Evolutionary conservation across 805 yeast species (phyloP).

Genomic region (Cyberlindnera maclurae): DNA sequence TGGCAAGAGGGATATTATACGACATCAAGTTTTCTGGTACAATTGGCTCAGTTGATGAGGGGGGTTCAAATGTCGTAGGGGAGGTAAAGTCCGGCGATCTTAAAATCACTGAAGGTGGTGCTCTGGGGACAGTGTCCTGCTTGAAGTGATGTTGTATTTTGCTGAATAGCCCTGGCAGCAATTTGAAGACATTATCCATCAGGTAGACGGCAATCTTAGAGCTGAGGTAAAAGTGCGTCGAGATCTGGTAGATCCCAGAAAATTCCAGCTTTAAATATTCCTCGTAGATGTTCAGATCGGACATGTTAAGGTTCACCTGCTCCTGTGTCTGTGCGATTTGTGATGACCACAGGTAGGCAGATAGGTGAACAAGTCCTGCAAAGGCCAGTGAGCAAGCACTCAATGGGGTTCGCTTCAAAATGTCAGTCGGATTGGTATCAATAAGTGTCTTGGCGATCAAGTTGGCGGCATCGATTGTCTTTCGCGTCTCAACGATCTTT

Average conservation of each 20-base stretch:
- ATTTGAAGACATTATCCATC: conserved; percentile 36
- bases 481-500: conserved; percentile 44
- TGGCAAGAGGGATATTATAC: conserved; percentile 9
- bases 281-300: conserved; percentile 36
- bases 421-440: conserved; percentile 39
- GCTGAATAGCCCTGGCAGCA: conserved; percentile 34
- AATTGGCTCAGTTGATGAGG: background rate
- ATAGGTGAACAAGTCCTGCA: conserved; percentile 43
- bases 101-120: conserved; percentile 3
- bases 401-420: conserved; percentile 41
- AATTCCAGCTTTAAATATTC: conserved; percentile 44
- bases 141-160: conserved; percentile 30
- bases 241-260: conserved; percentile 41
- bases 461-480: conserved; percentile 48
- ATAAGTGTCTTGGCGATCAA: conserved; percentile 38
- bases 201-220: conserved; percentile 40
- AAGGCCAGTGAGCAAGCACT: conserved; percentile 49
- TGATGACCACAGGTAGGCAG: conserved; percentile 48
- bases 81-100: conserved; percentile 8
- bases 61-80: background rate
- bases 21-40: conserved; percentile 3
- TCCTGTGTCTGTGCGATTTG: conserved; percentile 25
- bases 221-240: conserved; percentile 45
- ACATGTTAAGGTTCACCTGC: conserved; percentile 6
- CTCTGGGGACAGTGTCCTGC: conserved; percentile 6